Evolutionary conservation across 345 rosid species (phyloP), one percentile per base, ranked within the genome.

Genomic region (Garcia nutans): DNA sequence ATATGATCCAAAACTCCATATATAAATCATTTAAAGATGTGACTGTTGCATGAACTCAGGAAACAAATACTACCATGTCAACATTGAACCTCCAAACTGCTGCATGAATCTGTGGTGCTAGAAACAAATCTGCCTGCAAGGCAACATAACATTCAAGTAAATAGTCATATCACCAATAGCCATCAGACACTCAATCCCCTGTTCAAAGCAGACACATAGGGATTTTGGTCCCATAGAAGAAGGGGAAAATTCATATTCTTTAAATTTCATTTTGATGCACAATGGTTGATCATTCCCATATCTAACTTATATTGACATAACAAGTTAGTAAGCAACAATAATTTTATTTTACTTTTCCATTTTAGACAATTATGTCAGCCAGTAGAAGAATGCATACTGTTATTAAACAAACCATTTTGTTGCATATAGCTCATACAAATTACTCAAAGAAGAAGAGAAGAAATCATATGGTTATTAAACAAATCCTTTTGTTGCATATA

Each of bases 111-210:
- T 93, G 97, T 22, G 97, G 93, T 50, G 91, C 97, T 64, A 92
- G 70, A 82, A 91, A 95, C 73, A 86, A 24, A 85, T 95, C 99
- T 44, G 97, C 97, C 98, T 91, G 93, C 88, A 82, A 54, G 71
- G 56, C 54, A 31, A 70, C 68, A 77, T 7, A 44, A 64, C 8
- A 65, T 45, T 52, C 42, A 68, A 67, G 54, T 73, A 13, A 42
- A 41, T 70, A 58, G 52, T 17, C 55, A 62, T 6, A 5, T 5
- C 49, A 20, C 33, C 22, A 65, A n/a, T 22, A 42, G 13, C 70
- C 54, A 54, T 41, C 8, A 52, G 19, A 8, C 9, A n/a, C 13
- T 20, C 23, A 50, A 28, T 70, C 60, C 44, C 31, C 15, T 12
- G 15, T 26, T 28, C 61, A 47, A 26, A 56, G 28, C 47, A 6